phyloP scores from a whole-genome alignment of 163 green algal genomes.

The Volvox carteri region DNA sequence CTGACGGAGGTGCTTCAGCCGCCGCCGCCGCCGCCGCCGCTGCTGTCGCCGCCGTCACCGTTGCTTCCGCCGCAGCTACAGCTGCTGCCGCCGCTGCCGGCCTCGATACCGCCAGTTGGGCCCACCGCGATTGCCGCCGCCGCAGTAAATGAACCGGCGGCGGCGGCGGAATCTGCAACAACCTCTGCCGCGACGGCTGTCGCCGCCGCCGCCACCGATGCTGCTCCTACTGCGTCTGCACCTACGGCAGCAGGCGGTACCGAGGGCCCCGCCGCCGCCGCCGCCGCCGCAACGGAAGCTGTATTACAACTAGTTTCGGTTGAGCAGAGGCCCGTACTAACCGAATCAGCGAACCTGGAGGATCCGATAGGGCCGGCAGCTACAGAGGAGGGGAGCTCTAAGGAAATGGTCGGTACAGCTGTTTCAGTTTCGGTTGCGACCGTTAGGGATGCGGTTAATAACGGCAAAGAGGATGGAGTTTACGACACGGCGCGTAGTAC shows the following conservation, averaged over 20 bases:
- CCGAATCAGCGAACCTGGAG: background rate
- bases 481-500: too few relatives aligned
- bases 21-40: background rate
- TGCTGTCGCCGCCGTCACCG: background rate
- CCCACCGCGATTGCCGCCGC: background rate
- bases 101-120: background rate
- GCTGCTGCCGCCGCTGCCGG: background rate
- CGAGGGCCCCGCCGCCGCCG: background rate
- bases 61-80: background rate
- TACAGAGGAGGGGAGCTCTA: background rate
- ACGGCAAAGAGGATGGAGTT: too few relatives aligned
- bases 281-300: background rate
- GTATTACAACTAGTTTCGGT: too few relatives aligned
- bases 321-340: background rate
- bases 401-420: too few relatives aligned
- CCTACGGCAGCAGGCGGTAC: too few relatives aligned
- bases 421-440: too few relatives aligned
- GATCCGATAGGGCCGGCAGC: background rate
- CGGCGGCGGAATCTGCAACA: background rate
- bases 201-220: too few relatives aligned
- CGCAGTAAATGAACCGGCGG: background rate
- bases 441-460: too few relatives aligned
- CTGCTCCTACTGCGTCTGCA: too few relatives aligned
- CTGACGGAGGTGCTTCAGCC: background rate
- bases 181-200: background rate